These are phyloP conservation scores for Leccinellum rugosiceps DNA, from an alignment of 768 basidiomycete genomes.

Conservation along the genomic window DNA sequence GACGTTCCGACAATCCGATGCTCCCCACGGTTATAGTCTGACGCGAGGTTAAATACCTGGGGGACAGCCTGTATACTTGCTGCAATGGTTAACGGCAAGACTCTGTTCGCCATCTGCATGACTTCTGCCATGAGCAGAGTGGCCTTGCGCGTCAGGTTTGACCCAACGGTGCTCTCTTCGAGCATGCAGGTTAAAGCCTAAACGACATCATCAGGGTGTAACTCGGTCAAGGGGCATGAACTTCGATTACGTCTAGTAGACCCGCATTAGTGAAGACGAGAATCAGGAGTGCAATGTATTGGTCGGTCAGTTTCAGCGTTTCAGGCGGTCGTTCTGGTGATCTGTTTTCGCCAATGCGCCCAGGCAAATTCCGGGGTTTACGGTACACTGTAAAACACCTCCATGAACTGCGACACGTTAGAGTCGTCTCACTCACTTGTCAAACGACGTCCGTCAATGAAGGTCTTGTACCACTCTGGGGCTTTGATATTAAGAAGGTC, in stretches of 20 bases:
- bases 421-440: constrained; percentile 58
- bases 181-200: constrained; percentile 85
- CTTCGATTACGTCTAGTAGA: constrained; percentile 69
- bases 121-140: constrained; percentile 90
- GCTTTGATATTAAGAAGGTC: constrained; percentile 88
- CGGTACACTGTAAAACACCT: constrained; percentile 56
- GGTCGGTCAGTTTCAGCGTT: constrained; percentile 82
- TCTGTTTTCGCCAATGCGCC: constrained; percentile 33
- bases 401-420: background rate
- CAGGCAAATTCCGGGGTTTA: constrained; percentile 42
- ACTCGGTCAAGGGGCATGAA: background rate
- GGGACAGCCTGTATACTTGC: constrained; percentile 87
- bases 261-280: constrained; percentile 85
- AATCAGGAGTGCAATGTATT: constrained; percentile 85
- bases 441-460: constrained; percentile 82
- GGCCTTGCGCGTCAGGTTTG: constrained; percentile 81
- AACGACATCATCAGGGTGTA: constrained; percentile 1
- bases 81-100: constrained; percentile 78
- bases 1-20: constrained; percentile 81
- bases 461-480: constrained; percentile 90
- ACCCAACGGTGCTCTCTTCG: constrained; percentile 71
- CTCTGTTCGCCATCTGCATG: constrained; percentile 81
- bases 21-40: constrained; percentile 72
- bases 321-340: constrained; percentile 47
- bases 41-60: constrained; percentile 78